Evolutionary conservation across 495 filamentous ascomycete genomes (phyloP), one percentile per base, ranked within the genome.

Genomic region (Chaetomium cochliodes): DNA sequence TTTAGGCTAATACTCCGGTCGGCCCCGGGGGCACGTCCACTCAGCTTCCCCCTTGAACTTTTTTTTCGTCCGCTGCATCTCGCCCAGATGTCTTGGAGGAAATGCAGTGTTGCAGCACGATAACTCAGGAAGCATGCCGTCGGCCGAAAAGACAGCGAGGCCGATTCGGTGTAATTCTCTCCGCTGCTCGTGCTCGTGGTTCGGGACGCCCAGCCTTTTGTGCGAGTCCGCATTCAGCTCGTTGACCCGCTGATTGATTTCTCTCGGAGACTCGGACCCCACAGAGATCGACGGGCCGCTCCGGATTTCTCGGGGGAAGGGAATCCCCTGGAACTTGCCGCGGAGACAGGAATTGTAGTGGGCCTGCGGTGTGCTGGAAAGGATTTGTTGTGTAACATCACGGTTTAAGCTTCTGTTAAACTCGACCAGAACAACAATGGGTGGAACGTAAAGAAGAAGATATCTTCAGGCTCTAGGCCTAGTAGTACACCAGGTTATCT

Each of bases 1-100:
- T 56, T 63, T 57, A 37, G 53, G 42, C 52, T 63, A 63, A 56
- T 50, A 3, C 61, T 51, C 61, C 61, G 61, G n/a, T 33, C 61
- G 53, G 18, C 61, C 41, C 51, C 16, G 25, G 23, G 15, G 22
- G 37, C 60, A 22, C 25, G 42, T 20, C 25, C 57, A 12, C 25
- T 49, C 5, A 18, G 26, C 25, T 30, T 50, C n/a, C 20, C 18
- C n/a, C 46, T 30, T 30, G 28, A 30, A 30, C 28, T 30, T 2
- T 50, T 50, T 15, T 15, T 20, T 37, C 8, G 8, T 37, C 33
- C 11, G 33, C 9, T 47, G 44, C 15, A 5, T 20, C 44, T n/a
- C 44, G n/a, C n/a, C 8, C 28, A 30, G 28, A 6, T 37, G 33
- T 37, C 33, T 37, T 2, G 3, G 33, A 37, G 33, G 8, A 37